Evolutionary conservation across 257 asterid species (phyloP).

Genomic region (Nicotiana tomentosiformis): DNA sequence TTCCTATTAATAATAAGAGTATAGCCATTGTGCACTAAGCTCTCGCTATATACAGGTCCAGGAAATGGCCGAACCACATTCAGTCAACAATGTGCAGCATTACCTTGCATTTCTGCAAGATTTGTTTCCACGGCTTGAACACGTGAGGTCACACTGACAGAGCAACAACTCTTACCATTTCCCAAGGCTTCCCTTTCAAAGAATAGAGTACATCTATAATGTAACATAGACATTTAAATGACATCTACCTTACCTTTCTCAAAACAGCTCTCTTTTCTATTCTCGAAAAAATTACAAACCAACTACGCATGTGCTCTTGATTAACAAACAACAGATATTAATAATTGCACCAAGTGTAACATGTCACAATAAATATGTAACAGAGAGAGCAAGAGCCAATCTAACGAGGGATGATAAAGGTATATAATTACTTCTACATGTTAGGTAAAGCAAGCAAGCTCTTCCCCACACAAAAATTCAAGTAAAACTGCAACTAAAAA

Average conservation of each 20-base stretch:
- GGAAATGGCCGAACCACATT: neutral
- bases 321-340: neutral
- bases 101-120: neutral
- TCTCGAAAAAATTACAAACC: neutral
- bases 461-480: neutral
- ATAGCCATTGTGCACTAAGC: neutral
- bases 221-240: neutral
- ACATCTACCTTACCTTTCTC: neutral
- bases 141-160: neutral
- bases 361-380: neutral
- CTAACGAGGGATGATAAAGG: constrained; percentile 8
- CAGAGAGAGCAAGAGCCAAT: neutral
- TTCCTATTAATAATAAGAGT: neutral
- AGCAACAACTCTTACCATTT: neutral
- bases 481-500: neutral
- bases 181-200: neutral
- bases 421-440: neutral
- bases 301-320: neutral
- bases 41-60: neutral
- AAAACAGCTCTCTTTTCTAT: neutral
- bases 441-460: neutral
- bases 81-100: neutral
- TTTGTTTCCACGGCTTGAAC: neutral
- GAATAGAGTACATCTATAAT: neutral
- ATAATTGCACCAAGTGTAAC: neutral